Conservation (phyloP, 805 yeast species). For the Candida boidinii region DNA sequence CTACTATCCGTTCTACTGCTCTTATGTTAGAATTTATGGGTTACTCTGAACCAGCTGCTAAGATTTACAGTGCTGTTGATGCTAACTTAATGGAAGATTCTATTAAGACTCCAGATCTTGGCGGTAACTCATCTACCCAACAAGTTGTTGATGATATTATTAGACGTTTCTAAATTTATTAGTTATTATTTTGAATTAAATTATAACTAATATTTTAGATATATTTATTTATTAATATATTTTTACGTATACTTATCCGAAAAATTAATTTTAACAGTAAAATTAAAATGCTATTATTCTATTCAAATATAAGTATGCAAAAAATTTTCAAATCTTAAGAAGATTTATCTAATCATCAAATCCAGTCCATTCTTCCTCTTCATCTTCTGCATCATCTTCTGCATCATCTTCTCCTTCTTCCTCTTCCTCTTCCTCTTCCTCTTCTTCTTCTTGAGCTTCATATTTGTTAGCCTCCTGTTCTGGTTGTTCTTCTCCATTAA, state of each 20-base stretch:
- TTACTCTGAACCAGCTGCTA: slow-evolving; percentile 78
- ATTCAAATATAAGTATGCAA: not conserved
- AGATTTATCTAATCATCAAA: slow-evolving; percentile 17
- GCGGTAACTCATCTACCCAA: slow-evolving; percentile 82
- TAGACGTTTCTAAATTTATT: slow-evolving; percentile 30
- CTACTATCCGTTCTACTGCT: slow-evolving; percentile 96
- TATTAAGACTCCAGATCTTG: slow-evolving; percentile 88
- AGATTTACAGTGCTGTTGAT: slow-evolving; percentile 90
- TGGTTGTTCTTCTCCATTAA: not conserved
- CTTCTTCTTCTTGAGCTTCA: not conserved
- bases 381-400: slow-evolving; percentile 7
- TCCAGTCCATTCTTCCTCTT: slow-evolving; percentile 28
- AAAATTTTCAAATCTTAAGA: not conserved
- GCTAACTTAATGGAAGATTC: slow-evolving; percentile 77
- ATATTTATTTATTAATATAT: not conserved
- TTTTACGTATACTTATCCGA: not conserved
- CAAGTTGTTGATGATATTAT: slow-evolving; percentile 83
- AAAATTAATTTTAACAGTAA: too few species aligned
- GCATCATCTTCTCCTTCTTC: not conserved
- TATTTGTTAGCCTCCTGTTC: not conserved
- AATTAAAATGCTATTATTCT: too few species aligned
- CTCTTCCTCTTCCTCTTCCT: not conserved
- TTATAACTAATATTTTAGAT: not conserved
- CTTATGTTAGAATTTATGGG: slow-evolving; percentile 97
- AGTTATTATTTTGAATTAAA: not conserved